Evolutionary conservation across 495 filamentous ascomycete genomes (phyloP), one percentile per base, ranked within the genome.

Genomic region (Polyplosphaeria fusca): DNA sequence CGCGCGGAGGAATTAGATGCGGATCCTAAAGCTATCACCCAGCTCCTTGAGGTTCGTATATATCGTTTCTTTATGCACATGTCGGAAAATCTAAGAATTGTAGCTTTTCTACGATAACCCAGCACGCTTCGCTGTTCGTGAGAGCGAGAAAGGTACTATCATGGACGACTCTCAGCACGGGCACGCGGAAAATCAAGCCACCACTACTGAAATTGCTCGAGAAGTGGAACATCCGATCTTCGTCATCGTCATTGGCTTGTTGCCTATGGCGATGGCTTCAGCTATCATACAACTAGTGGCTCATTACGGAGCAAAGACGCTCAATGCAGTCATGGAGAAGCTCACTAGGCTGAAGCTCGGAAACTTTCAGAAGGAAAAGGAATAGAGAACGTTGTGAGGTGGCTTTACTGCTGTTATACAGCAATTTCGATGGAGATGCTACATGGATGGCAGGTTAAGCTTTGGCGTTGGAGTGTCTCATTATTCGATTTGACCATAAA

Each of bases 51-150:
- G 26, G 55, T 58, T 39, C n/a, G 13, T 9, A 25, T 7, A 4
- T 26, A 24, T 5, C 19, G 28, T 18, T 12, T 16, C 12, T 47
- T 3, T 37, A 54, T 42, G 19, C 12, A 18, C 4, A 35, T 42
- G 11, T 42, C 5, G 39, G 32, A 9, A n/a, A 11, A 7, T 26
- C 9, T 9, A 9, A 20, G 14, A 23, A 27, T 46, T 22, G 25
- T 43, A 55, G 55, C 46, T 20, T 14, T 45, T 58, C 39, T 38
- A 49, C 16, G 27, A 13, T 16, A 20, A 18, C 7, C 55, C 55
- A 19, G 28, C 12, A 9, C 13, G 4, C 19, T 58, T 52, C 39
- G 38, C 52, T 23, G 39, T 51, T n/a, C 23, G 3, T 32, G 43
- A 20, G 19, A 16, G 18, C 3, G 45, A 47, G 11, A 12, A 20